phyloP scores from a whole-genome alignment of 257 asterid genomes.

The Gynochthodes officinalis region DNA sequence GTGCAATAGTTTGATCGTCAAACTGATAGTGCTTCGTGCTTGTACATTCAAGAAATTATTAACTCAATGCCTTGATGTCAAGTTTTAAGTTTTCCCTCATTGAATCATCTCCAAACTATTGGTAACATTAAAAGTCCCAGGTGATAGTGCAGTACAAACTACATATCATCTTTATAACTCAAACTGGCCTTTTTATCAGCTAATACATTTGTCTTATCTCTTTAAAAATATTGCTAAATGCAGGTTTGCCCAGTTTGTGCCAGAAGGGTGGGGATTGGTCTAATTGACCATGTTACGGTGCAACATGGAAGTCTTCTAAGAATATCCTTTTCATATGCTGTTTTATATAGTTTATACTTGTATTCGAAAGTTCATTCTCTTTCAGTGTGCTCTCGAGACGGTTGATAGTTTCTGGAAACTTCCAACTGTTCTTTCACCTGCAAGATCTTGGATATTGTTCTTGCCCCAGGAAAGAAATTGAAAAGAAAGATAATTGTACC shows the following conservation, averaged over 20 bases:
- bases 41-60: neutral
- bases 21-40: neutral
- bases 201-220: too few species aligned
- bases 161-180: neutral
- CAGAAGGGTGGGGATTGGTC: constrained; percentile 57
- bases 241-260: constrained; percentile 85
- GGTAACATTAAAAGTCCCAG: neutral
- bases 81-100: neutral
- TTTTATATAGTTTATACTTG: neutral
- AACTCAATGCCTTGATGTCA: neutral
- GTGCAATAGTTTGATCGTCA: neutral
- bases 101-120: neutral
- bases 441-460: neutral
- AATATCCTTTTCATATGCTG: constrained; percentile 52
- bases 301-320: constrained; percentile 71
- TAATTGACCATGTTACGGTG: constrained; percentile 66
- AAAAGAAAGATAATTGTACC: neutral
- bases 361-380: neutral
- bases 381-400: neutral
- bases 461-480: neutral
- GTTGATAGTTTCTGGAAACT: neutral
- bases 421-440: neutral
- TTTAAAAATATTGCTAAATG: constrained; percentile 3
- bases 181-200: too few species aligned
- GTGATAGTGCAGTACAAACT: neutral